Evolutionary conservation across 805 yeast species (phyloP), one percentile per base, ranked within the genome.

Genomic region (Ogataea polymorpha): DNA sequence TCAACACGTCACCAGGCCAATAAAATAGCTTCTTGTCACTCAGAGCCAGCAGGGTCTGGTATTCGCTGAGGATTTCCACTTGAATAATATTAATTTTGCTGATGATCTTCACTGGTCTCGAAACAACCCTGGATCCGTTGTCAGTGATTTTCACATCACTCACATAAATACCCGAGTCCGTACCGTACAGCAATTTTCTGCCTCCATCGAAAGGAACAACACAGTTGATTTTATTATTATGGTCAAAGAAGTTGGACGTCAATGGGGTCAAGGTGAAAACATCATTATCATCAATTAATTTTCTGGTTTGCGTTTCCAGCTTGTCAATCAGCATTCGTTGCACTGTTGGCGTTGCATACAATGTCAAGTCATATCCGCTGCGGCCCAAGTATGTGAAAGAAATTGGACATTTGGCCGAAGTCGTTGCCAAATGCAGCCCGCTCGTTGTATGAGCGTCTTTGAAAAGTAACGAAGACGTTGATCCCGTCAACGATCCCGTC

Each of bases 151-250:
- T 72, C 33, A 82, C 77, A 32, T 88, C 88, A 32, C 93, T 79
- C 33, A 88, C 77, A 71, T 84, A 93, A 3, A 93, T 80, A 5
- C 99, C 98, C 1, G 83, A 74, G 58, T 88, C 96, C 0, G 98
- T 89, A 31, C 98, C 98, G 56, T 86, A 90, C 25, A 93, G 62
- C 49, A 90, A 66, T 58, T 90, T 86, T 49, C 95, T 77, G 15
- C 98, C 98, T 39, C 96, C 96, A 58, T 93, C 96, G 61, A 86
- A 84, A 24, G 96, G 95, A 28, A 86, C 89, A 21, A 89, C 91
- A 68, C 97, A 89, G 58, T 87, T 89, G 53, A 91, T 86, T 46
- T 84, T 77, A 57, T 90, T 80, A 15, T 72, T 72, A 35, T 80
- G 78, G 49, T 80, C 88, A 62, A 90, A 90, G 55, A 79, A 79